Conservation (phyloP, 1,284 basidiomycete genomes). For the Sporisorium exsertum region DNA sequence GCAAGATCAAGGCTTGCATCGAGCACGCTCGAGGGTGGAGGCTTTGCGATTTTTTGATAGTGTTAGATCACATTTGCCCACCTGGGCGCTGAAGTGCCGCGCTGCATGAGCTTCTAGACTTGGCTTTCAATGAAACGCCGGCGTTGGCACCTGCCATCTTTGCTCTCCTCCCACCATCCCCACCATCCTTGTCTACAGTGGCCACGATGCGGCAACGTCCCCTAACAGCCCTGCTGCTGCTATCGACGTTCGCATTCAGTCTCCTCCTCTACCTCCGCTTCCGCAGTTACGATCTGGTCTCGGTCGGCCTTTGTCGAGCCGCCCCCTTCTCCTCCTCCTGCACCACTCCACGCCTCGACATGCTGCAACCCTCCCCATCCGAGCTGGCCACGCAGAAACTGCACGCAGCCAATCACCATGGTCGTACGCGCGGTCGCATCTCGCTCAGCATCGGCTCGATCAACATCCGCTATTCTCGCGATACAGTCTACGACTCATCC, state of each 20-base stretch:
- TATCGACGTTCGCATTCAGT: constrained; percentile 12
- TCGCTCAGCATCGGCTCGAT: constrained; percentile 40
- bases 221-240: constrained; percentile 16
- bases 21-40: background rate
- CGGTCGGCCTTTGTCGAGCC: constrained; percentile 23
- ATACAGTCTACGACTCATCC: constrained; percentile 29
- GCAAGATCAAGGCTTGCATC: background rate
- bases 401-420: background rate
- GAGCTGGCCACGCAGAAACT: constrained; percentile 10
- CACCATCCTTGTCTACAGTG: background rate
- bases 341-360: constrained; percentile 8
- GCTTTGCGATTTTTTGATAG: background rate
- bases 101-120: background rate
- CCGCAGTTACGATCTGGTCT: constrained; percentile 39
- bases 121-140: no score
- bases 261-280: constrained; percentile 33
- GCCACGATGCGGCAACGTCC: constrained; percentile 21
- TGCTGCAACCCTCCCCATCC: constrained; percentile 1
- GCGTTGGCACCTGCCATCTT: no score
- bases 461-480: constrained; percentile 48
- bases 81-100: background rate
- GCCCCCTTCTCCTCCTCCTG: constrained; percentile 24
- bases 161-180: background rate
- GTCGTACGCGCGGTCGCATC: constrained; percentile 7
- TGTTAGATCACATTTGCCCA: constrained; percentile 6